phyloP scores from a whole-genome alignment of 164 flowering plant species.

The Nymphaea thermarum region DNA sequence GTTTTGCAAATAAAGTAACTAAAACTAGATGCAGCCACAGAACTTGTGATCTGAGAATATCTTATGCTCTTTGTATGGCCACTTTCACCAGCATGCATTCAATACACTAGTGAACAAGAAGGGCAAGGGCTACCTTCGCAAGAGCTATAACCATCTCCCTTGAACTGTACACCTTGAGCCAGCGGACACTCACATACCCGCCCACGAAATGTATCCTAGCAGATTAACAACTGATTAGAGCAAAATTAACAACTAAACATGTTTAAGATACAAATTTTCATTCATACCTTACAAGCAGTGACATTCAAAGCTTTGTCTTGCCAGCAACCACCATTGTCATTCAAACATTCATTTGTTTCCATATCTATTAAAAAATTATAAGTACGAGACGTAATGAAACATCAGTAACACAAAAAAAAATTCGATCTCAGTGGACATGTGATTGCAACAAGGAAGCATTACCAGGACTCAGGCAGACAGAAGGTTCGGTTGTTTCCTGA shows the following conservation, averaged over 20 bases:
- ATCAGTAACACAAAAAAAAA: neutral
- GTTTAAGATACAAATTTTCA: neutral
- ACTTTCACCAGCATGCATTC: too few relatives aligned
- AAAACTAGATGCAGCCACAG: too few relatives aligned
- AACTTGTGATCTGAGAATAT: too few relatives aligned
- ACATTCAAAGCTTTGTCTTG: slow-evolving; percentile 56
- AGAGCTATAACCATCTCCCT: slow-evolving; percentile 89
- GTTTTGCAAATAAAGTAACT: too few relatives aligned
- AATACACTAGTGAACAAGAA: too few relatives aligned
- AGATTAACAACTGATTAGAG: slow-evolving; percentile 18
- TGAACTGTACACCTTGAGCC: slow-evolving; percentile 85
- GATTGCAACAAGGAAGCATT: slow-evolving; percentile 4
- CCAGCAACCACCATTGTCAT: slow-evolving; percentile 96
- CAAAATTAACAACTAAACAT: neutral
- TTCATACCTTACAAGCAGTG: slow-evolving; percentile 83
- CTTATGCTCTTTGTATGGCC: too few relatives aligned
- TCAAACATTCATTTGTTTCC: slow-evolving; percentile 91
- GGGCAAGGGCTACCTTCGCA: slow-evolving; percentile 52
- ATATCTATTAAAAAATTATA: slow-evolving; percentile 35
- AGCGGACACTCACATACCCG: slow-evolving; percentile 91
- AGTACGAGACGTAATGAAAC: too few relatives aligned
- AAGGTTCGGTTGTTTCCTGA: slow-evolving; percentile 97
- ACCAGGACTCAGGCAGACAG: slow-evolving; percentile 85
- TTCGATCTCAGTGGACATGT: too few relatives aligned
- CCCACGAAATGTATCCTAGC: slow-evolving; percentile 94